Evolutionary conservation across 768 basidiomycete genomes (phyloP).

Genomic region (Leccinellum luteum): DNA sequence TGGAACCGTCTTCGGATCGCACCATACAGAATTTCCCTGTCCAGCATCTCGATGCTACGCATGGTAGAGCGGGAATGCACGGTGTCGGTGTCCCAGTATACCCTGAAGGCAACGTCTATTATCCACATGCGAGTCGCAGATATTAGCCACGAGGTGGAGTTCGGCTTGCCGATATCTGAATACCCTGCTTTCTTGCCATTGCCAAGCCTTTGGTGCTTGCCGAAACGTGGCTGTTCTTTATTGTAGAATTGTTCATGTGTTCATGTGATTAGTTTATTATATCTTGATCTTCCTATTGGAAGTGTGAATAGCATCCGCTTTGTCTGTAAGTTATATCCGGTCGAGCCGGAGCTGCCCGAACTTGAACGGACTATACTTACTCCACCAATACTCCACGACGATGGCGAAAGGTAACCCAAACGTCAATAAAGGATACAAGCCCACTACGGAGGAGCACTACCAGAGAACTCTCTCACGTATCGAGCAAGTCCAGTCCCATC

Average conservation of each 20-base stretch:
- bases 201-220: slow-evolving; percentile 8
- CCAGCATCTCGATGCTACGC: slow-evolving; percentile 8
- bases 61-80: slow-evolving; percentile 12
- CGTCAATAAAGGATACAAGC: slow-evolving; percentile 6
- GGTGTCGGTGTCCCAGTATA: slow-evolving; percentile 7
- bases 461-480: slow-evolving; percentile 64
- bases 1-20: slow-evolving; percentile 14
- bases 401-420: slow-evolving; percentile 19
- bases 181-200: slow-evolving; percentile 6
- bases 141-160: slow-evolving; percentile 2
- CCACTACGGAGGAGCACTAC: slow-evolving; percentile 48
- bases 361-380: background rate
- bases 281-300: background rate
- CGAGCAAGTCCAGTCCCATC: slow-evolving; percentile 64
- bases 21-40: slow-evolving; percentile 7
- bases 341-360: background rate
- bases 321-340: background rate
- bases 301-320: background rate
- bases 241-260: slow-evolving; percentile 3
- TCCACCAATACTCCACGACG: background rate
- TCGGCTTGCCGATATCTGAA: slow-evolving; percentile 5
- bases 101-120: slow-evolving; percentile 15
- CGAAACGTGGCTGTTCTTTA: slow-evolving; percentile 7
- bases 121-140: slow-evolving; percentile 1
- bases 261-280: slow-evolving; percentile 10